Evolutionary conservation across 2,329 filamentous ascomycete genomes (phyloP).

Genomic region (Colletotrichum acutatum): DNA sequence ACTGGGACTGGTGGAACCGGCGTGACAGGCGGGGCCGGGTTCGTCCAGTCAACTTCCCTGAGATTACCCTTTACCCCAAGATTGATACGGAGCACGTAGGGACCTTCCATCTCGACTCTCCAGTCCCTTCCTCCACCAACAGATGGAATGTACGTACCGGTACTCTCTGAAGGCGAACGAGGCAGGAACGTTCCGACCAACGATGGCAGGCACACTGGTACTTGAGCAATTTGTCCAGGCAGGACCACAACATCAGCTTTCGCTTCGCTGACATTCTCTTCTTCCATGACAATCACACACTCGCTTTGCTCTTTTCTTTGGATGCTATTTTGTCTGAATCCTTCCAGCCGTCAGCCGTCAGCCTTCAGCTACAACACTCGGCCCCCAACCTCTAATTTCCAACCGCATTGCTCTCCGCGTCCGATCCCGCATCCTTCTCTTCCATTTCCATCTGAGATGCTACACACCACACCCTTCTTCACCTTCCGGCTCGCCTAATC

Average conservation of each 20-base stretch:
- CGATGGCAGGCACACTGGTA: background rate
- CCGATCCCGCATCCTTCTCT: background rate
- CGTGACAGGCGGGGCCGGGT: background rate
- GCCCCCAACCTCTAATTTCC: background rate
- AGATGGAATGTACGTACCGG: background rate
- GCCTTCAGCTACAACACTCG: too few relatives aligned
- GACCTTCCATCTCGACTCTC: background rate
- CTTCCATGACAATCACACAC: too few relatives aligned
- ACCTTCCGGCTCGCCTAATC: background rate
- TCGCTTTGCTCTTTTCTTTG: background rate
- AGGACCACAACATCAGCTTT: background rate
- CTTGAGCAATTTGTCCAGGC: too few relatives aligned
- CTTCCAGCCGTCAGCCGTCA: background rate
- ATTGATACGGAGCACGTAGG: background rate
- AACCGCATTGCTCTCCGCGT: background rate
- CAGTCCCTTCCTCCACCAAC: background rate
- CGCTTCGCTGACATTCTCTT: too few relatives aligned
- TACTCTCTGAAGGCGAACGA: background rate
- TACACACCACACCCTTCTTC: background rate
- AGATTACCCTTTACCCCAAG: background rate
- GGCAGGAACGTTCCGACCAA: background rate
- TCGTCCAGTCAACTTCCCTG: background rate
- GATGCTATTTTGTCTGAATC: background rate
- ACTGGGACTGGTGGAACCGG: background rate
- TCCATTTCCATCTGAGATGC: background rate